These are phyloP conservation scores for Ascoidea rubescens DNA, from an alignment of 805 yeast species.

Conservation along the genomic window DNA sequence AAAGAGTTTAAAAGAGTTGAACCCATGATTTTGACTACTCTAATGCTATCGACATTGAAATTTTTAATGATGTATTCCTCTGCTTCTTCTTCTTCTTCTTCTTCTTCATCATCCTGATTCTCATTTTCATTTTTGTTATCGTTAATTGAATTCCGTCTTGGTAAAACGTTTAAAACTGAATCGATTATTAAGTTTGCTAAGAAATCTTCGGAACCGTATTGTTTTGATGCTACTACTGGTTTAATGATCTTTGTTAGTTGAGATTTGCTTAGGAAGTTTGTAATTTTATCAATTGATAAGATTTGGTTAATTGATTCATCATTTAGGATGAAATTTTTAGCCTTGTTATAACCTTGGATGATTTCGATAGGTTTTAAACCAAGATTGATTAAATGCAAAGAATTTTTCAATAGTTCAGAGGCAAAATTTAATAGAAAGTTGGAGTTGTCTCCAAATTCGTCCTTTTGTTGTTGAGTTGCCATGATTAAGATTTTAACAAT, in stretches of 20 bases:
- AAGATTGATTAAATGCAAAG: conserved; percentile 70
- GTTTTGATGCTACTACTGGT: conserved; percentile 88
- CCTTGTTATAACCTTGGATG: conserved; percentile 82
- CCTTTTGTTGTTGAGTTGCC: conserved; percentile 96
- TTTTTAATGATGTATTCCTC: conserved; percentile 10
- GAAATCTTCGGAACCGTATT: conserved; percentile 75
- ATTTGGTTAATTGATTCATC: conserved; percentile 36
- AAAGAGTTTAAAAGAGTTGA: conserved; percentile 56
- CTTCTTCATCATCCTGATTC: too few species aligned
- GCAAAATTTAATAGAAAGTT: conserved; percentile 85
- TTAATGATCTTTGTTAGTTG: conserved; percentile 61
- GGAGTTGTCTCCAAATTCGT: conserved; percentile 94
- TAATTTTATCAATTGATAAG: conserved; percentile 46
- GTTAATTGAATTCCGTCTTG: conserved; percentile 41
- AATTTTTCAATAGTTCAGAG: conserved; percentile 78
- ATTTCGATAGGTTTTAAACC: conserved; percentile 91
- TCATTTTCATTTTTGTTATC: conserved; percentile 8
- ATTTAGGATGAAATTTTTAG: conserved; percentile 59
- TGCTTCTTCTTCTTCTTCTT: neutral
- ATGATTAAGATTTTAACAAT: conserved; percentile 90
- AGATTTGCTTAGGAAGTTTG: conserved; percentile 35
- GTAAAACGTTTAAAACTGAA: conserved; percentile 68
- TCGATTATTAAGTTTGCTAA: conserved; percentile 70
- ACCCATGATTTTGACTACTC: conserved; percentile 97
- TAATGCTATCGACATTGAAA: conserved; percentile 85